phyloP scores from a whole-genome alignment of 129 eudicot species.

The Sambucus nigra region DNA sequence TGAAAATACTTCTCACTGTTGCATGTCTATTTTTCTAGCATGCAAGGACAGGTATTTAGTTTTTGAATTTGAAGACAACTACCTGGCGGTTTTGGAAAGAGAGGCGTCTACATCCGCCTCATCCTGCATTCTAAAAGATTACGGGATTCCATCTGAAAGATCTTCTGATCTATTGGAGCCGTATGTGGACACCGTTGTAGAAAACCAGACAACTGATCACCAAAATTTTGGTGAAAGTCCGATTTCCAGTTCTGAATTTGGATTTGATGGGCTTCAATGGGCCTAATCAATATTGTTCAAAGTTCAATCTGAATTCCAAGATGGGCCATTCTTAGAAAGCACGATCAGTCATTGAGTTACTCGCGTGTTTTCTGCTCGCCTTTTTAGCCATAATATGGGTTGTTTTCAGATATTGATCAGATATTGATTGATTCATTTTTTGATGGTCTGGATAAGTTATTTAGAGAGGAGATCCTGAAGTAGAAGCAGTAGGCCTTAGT shows the following conservation, averaged over 20 bases:
- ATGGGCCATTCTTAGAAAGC: background rate
- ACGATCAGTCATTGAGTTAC: background rate
- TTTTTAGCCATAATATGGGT: background rate
- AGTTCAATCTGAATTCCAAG: slow-evolving; percentile 1
- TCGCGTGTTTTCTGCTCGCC: background rate
- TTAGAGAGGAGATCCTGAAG: background rate
- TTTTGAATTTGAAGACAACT: slow-evolving; percentile 91
- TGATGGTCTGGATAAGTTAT: background rate
- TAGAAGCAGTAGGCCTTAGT: slow-evolving; percentile 6
- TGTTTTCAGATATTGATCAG: background rate
- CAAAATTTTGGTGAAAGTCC: slow-evolving; percentile 60
- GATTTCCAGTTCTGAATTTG: slow-evolving; percentile 63
- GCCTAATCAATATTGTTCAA: slow-evolving; percentile 22
- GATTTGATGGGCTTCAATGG: slow-evolving; percentile 86
- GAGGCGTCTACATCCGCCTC: slow-evolving; percentile 70
- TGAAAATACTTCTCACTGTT: too few relatives aligned
- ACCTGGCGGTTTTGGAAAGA: slow-evolving; percentile 63
- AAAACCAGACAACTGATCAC: slow-evolving; percentile 24
- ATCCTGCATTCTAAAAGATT: slow-evolving; percentile 56
- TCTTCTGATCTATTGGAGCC: slow-evolving; percentile 70
- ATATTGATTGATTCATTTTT: background rate
- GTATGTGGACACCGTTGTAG: slow-evolving; percentile 40
- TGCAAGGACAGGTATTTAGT: slow-evolving; percentile 76
- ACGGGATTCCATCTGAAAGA: slow-evolving; percentile 82
- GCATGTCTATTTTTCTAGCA: slow-evolving; percentile 32